Evolutionary conservation across 352 stramenopile species (phyloP).

Genomic region (Globisporangium uncinulatum): DNA sequence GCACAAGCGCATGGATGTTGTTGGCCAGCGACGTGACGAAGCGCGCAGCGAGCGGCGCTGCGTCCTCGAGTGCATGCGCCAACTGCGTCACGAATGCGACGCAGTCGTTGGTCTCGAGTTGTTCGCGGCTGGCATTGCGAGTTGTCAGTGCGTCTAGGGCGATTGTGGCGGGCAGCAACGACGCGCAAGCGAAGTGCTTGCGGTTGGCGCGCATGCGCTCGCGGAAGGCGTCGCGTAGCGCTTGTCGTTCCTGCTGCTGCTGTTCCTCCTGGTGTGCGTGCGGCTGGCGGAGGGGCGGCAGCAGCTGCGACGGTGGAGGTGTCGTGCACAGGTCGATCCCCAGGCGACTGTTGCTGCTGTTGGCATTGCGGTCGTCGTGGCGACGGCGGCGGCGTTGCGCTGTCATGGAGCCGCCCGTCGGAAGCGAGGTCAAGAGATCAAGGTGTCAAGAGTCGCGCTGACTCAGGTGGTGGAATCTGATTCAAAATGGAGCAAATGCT

Average conservation of each 20-base stretch:
- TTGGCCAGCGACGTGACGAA: constrained; percentile 14
- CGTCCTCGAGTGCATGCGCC: constrained; percentile 1
- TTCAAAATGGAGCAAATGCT: too few relatives aligned
- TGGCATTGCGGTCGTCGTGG: neutral
- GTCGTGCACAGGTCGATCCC: constrained; percentile 8
- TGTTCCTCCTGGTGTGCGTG: constrained; percentile 4
- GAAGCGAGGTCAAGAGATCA: too few relatives aligned
- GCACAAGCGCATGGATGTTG: constrained; percentile 13
- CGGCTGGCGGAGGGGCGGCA: constrained; percentile 11
- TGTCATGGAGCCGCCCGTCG: too few relatives aligned
- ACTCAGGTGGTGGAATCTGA: too few relatives aligned
- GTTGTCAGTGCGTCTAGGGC: neutral
- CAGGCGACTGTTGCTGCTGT: constrained; percentile 5
- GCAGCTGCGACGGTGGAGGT: neutral
- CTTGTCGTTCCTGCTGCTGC: constrained; percentile 15
- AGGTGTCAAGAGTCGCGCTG: too few relatives aligned
- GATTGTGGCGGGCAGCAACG: neutral
- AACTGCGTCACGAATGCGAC: constrained; percentile 7
- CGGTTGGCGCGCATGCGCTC: constrained; percentile 15
- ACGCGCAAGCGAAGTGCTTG: constrained; percentile 13
- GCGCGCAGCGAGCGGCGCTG: constrained; percentile 14
- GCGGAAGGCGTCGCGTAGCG: constrained; percentile 16
- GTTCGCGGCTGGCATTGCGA: too few relatives aligned
- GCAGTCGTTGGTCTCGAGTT: constrained; percentile 8
- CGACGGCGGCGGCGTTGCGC: neutral